These are phyloP conservation scores for Macadamia integrifolia DNA, from an alignment of 164 flowering plant genomes.

Conservation along the genomic window DNA sequence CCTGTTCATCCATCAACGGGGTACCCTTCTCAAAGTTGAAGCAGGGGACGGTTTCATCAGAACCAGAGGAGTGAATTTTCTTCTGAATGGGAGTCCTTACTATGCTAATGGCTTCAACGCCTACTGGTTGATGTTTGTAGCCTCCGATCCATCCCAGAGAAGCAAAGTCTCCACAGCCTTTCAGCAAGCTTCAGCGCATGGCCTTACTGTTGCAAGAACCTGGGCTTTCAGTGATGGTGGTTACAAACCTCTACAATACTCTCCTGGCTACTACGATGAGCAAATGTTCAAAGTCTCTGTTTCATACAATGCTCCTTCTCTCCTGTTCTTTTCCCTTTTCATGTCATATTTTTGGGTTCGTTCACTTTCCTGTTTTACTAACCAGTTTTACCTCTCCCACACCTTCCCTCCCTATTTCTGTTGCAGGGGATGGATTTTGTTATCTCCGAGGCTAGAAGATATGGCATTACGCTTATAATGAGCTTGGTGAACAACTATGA, in stretches of 20 bases:
- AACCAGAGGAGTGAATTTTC: conserved; percentile 51
- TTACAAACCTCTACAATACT: conserved; percentile 52
- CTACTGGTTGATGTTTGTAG: conserved; percentile 75
- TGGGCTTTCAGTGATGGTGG: conserved; percentile 95
- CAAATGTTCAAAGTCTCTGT: conserved; percentile 51
- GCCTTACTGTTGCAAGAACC: conserved; percentile 73
- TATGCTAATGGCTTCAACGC: conserved; percentile 88
- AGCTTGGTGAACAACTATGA: conserved; percentile 75
- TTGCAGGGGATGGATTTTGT: conserved; percentile 75
- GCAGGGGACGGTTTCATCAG: conserved; percentile 48
- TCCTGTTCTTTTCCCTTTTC: neutral
- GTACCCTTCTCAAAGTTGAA: conserved; percentile 12
- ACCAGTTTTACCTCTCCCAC: neutral
- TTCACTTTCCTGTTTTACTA: neutral
- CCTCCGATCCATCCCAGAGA: conserved; percentile 67
- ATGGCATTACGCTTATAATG: conserved; percentile 61
- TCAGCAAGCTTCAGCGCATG: conserved; percentile 54
- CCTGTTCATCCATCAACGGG: conserved; percentile 1
- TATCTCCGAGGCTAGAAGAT: conserved; percentile 63
- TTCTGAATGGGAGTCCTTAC: conserved; percentile 57
- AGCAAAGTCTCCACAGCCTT: conserved; percentile 51
- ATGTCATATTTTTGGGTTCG: neutral
- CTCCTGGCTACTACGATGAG: conserved; percentile 75
- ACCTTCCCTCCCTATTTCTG: neutral
- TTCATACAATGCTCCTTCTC: neutral